A percentile compares a stretch with the other conserved stretches of the same genome.
Evolutionary conservation across 805 yeast species (phyloP).

Genomic region (Myxozyma melibiosi): DNA sequence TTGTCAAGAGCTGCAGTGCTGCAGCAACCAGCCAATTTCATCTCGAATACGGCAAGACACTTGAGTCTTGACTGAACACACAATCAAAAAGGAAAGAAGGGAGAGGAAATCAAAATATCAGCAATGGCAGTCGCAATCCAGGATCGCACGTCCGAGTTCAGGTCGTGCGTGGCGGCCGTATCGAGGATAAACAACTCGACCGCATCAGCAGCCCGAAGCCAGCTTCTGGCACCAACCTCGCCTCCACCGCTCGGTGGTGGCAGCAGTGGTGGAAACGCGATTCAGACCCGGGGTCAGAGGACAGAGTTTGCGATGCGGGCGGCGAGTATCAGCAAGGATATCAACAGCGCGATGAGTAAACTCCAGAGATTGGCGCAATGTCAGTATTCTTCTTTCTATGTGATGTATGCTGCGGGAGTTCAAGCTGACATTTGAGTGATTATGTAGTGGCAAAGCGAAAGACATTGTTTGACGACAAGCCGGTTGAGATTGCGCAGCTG

Average conservation of each 20-base stretch:
- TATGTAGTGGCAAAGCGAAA: slow-evolving; percentile 73
- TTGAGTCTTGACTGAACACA: too few species aligned
- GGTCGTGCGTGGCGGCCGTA: slow-evolving; percentile 81
- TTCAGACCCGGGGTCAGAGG: slow-evolving; percentile 35
- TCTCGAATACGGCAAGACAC: too few species aligned
- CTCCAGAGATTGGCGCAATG: slow-evolving; percentile 73
- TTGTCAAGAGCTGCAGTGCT: too few species aligned
- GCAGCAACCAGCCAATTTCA: too few species aligned
- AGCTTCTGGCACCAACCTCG: slow-evolving; percentile 33
- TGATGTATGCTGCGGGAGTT: not conserved
- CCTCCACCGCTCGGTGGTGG: slow-evolving; percentile 17
- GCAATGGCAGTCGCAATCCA: slow-evolving; percentile 30
- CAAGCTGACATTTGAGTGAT: not conserved
- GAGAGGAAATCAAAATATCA: not conserved
- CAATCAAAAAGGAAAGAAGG: too few species aligned
- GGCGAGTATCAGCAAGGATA: slow-evolving; percentile 81
- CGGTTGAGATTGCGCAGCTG: slow-evolving; percentile 88
- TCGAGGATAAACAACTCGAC: slow-evolving; percentile 53
- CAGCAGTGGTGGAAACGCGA: slow-evolving; percentile 11
- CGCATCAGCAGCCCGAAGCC: slow-evolving; percentile 41
- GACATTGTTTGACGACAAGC: slow-evolving; percentile 90
- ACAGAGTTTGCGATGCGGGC: slow-evolving; percentile 74
- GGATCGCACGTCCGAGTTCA: slow-evolving; percentile 90
- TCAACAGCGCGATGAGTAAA: slow-evolving; percentile 79
- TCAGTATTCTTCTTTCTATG: slow-evolving; percentile 19